These are phyloP conservation scores for Salvia hispanica DNA, from an alignment of 257 asterid genomes.

Conservation along the genomic window DNA sequence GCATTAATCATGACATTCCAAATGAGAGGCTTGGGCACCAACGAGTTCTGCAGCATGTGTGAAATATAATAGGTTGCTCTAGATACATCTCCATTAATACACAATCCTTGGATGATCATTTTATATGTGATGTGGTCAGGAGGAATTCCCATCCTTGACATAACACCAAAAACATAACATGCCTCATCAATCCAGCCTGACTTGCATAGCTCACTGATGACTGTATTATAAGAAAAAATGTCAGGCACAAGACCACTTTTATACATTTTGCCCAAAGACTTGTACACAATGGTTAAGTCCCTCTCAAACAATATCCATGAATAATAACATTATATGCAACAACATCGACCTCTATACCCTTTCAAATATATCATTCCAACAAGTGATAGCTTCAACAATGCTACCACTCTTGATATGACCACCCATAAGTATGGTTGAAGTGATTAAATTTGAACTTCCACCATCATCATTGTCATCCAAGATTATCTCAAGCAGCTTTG, in stretches of 20 bases:
- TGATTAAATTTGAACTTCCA: constrained; percentile 46
- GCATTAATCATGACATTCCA: constrained; percentile 78
- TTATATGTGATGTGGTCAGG: constrained; percentile 73
- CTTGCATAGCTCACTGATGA: constrained; percentile 72
- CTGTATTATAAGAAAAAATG: constrained; percentile 62
- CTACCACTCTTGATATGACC: constrained; percentile 71
- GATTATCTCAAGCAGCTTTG: constrained; percentile 55
- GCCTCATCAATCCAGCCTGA: constrained; percentile 65
- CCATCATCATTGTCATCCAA: constrained; percentile 46
- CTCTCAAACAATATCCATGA: constrained; percentile 61
- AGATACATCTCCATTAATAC: constrained; percentile 50
- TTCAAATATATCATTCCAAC: constrained; percentile 50
- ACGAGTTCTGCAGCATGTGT: constrained; percentile 55
- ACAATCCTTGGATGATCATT: constrained; percentile 71
- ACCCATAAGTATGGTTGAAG: constrained; percentile 80
- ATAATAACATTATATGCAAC: constrained; percentile 77
- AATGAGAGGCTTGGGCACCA: constrained; percentile 57
- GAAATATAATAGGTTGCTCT: constrained; percentile 56
- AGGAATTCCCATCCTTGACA: constrained; percentile 73
- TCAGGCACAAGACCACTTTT: constrained; percentile 73
- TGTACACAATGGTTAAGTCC: constrained; percentile 46
- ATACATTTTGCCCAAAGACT: constrained; percentile 56
- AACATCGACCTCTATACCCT: constrained; percentile 50
- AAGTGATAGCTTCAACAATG: constrained; percentile 51
- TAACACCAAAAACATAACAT: constrained; percentile 57